These are phyloP conservation scores for Vitis hybrid DNA, from an alignment of 177 flowering plant species.

Conservation along the genomic window DNA sequence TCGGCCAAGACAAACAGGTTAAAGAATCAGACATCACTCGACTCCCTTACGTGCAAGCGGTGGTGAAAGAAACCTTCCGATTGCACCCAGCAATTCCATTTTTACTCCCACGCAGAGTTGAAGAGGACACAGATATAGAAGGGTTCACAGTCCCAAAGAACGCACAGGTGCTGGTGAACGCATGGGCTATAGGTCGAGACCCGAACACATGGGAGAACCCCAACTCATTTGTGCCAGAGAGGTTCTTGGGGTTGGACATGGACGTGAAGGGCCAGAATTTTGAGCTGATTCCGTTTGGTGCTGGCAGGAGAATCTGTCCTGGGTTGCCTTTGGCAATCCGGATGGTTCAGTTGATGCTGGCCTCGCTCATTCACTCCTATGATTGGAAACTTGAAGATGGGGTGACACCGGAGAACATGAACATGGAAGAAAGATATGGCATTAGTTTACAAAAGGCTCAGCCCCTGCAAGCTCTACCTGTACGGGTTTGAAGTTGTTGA, in stretches of 20 bases:
- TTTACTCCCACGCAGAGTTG: neutral
- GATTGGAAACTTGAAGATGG: conserved; percentile 8
- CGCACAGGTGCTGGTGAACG: conserved; percentile 1
- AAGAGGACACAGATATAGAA: neutral
- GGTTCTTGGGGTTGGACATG: too few species aligned
- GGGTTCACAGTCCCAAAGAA: neutral
- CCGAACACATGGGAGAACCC: too few species aligned
- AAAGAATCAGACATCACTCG: neutral
- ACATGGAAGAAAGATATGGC: conserved; percentile 1
- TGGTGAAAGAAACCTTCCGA: too few species aligned
- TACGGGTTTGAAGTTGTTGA: too few species aligned
- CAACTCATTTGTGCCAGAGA: too few species aligned
- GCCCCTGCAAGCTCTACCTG: too few species aligned
- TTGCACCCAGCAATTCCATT: neutral
- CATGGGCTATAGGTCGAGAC: too few species aligned
- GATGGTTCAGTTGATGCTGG: neutral
- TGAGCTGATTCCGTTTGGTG: too few species aligned
- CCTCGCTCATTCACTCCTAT: neutral
- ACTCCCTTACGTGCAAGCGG: neutral
- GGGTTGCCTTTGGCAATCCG: too few species aligned
- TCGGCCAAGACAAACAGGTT: neutral
- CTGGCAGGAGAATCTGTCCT: too few species aligned
- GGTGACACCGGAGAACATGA: neutral
- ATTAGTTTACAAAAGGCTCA: too few species aligned
- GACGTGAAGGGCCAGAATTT: too few species aligned